These are phyloP conservation scores for Globisporangium viniferum DNA, from an alignment of 352 stramenopile species.

Conservation along the genomic window DNA sequence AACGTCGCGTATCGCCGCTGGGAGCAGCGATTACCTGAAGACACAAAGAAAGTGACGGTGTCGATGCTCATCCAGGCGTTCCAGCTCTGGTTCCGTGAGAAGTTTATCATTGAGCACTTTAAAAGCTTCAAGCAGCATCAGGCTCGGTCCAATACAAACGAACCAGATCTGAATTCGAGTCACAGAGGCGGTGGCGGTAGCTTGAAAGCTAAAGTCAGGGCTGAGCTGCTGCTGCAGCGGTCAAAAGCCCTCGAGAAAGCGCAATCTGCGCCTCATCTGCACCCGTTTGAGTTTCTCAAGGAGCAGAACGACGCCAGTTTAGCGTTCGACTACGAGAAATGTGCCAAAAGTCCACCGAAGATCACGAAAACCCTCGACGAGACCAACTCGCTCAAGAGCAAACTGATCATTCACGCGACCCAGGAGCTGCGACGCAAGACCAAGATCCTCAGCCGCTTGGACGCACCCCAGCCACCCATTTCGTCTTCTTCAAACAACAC, in stretches of 20 bases:
- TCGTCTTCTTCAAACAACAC: not conserved
- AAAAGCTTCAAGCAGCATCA: conserved; percentile 12
- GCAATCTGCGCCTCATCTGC: conserved; percentile 27
- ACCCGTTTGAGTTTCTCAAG: conserved; percentile 47
- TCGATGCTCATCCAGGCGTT: conserved; percentile 44
- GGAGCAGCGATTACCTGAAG: conserved; percentile 45
- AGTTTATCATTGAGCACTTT: conserved; percentile 39
- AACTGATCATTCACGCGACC: conserved; percentile 32
- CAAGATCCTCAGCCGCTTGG: conserved; percentile 27
- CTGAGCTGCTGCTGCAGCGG: not conserved
- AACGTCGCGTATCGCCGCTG: conserved; percentile 45
- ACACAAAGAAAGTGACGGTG: conserved; percentile 32
- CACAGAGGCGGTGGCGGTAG: not conserved
- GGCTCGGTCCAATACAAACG: conserved; percentile 4
- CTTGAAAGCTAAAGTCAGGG: not conserved
- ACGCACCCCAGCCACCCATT: not conserved
- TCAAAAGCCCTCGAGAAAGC: conserved; percentile 19
- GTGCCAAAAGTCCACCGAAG: conserved; percentile 24
- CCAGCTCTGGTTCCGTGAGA: conserved; percentile 49
- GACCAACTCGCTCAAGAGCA: conserved; percentile 23
- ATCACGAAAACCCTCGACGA: conserved; percentile 19
- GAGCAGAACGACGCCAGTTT: conserved; percentile 34
- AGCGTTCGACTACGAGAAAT: conserved; percentile 50
- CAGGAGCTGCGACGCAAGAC: conserved; percentile 29
- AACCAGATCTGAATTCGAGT: not conserved